phyloP scores from a whole-genome alignment of 2,329 filamentous ascomycete species.

The Lachnum nothofagi region DNA sequence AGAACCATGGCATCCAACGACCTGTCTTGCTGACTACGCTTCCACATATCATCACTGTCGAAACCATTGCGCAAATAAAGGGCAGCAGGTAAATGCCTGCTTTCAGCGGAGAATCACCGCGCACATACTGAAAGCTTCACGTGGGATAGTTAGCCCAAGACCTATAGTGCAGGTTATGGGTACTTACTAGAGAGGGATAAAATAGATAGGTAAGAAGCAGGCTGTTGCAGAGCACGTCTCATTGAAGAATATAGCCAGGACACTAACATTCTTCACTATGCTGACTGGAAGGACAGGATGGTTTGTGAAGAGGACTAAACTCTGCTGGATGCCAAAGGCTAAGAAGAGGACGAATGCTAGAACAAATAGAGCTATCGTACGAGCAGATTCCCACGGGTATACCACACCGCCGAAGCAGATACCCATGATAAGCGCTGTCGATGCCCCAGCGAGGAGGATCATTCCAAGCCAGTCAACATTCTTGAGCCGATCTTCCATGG shows the following conservation, averaged over 20 bases:
- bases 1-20: neutral
- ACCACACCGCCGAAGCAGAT: slow-evolving; percentile 47
- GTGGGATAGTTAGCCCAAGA: slow-evolving; percentile 39
- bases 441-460: slow-evolving; percentile 39
- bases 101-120: slow-evolving; percentile 29
- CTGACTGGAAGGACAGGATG: too few species aligned
- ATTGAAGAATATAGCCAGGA: neutral
- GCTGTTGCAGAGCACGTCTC: neutral
- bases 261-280: neutral
- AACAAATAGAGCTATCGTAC: slow-evolving; percentile 32
- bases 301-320: neutral
- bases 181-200: neutral
- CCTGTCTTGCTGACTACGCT: neutral
- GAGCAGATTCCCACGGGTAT: slow-evolving; percentile 17
- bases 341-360: slow-evolving; percentile 36
- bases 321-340: slow-evolving; percentile 9
- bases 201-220: neutral
- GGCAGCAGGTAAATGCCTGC: slow-evolving; percentile 36
- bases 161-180: too few species aligned
- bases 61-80: slow-evolving; percentile 20
- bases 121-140: slow-evolving; percentile 44
- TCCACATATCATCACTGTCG: neutral
- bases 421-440: slow-evolving; percentile 41
- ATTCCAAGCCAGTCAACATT: slow-evolving; percentile 43
- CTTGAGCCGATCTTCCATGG: slow-evolving; percentile 7